Conservation (phyloP, 768 basidiomycete genomes). For the Daedaleopsis nitida region DNA sequence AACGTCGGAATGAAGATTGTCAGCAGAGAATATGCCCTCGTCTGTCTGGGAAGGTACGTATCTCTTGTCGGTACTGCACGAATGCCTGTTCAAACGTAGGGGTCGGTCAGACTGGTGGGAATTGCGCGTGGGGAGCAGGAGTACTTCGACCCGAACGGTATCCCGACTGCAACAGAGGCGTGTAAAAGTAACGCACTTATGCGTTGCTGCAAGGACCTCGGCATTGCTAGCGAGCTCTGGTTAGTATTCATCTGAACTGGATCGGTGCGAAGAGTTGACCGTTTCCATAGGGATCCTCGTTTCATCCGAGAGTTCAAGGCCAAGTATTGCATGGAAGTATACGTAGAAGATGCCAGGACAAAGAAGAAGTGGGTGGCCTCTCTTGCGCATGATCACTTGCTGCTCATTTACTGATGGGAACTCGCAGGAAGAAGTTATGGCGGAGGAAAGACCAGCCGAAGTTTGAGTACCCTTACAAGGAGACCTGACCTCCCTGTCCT, state of each 20-base stretch:
- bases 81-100: background rate
- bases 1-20: slow-evolving; percentile 88
- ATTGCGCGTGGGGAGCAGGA: slow-evolving; percentile 96
- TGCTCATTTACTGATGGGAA: background rate
- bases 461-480: slow-evolving; percentile 89
- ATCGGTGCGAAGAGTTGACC: background rate
- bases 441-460: slow-evolving; percentile 83
- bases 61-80: background rate
- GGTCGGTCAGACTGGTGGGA: slow-evolving; percentile 69
- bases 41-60: slow-evolving; percentile 88
- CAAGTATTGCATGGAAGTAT: slow-evolving; percentile 82
- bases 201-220: slow-evolving; percentile 97
- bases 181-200: slow-evolving; percentile 97
- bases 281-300: slow-evolving; percentile 79
- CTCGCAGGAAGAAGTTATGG: slow-evolving; percentile 84
- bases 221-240: slow-evolving; percentile 96
- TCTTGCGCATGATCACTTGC: background rate
- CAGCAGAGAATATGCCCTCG: slow-evolving; percentile 91
- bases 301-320: slow-evolving; percentile 94
- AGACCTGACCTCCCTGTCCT: slow-evolving; percentile 32
- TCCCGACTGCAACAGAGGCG: slow-evolving; percentile 92
- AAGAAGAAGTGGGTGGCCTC: slow-evolving; percentile 83
- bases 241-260: slow-evolving; percentile 35
- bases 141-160: slow-evolving; percentile 88
- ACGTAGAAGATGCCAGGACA: slow-evolving; percentile 77